Evolutionary conservation across 257 asterid species (phyloP), one percentile per base, ranked within the genome.

Genomic region (Salvia splendens): DNA sequence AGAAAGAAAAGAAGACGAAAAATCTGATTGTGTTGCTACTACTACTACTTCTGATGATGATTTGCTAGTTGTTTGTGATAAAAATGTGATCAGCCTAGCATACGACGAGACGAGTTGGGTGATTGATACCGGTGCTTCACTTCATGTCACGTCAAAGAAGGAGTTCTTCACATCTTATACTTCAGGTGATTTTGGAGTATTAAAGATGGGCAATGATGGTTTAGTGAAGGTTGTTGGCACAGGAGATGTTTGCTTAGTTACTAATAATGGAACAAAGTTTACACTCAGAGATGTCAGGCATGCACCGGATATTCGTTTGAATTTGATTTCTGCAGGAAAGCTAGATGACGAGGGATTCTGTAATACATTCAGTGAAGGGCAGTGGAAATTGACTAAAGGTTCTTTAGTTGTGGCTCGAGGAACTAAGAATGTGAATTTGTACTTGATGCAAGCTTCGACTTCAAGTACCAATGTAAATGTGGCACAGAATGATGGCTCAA

Each of bases 121-220:
- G 2, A 5, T 4, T 20, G 50, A 43, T 24, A 41, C 17, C 17
- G 54, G 35, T 61, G 67, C 67, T 35, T 7, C 67, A 42, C 11
- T 63, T 11, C 68, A 63, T 63, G 56, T 43, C 6, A 42, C 68
- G 20, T 28, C 55, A 7, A 12, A 16, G 10, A 63, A 24, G 33
- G 68, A 46, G 12, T 12, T 42, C 36, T 45, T 63, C 68, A 63
- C 55, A 11, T 42, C 68, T 2, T 63, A 63, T 12, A 63, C 14
- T 12, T 43, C 12, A 0, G 68, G 43, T 63, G 68, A 63, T 8
- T 43, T 20, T 63, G 56, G 68, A 17, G 11, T 15, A 0, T 0
- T 62, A 1, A 62, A 10, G 55, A 62, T 62, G 68, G 12, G 53
- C 12, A 43, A 62, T 28, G 55, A 62, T 62, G 43, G 42, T 5